These are phyloP conservation scores for Aspergillus sclerotialis DNA, from an alignment of 2,329 filamentous ascomycete genomes.

Conservation along the genomic window DNA sequence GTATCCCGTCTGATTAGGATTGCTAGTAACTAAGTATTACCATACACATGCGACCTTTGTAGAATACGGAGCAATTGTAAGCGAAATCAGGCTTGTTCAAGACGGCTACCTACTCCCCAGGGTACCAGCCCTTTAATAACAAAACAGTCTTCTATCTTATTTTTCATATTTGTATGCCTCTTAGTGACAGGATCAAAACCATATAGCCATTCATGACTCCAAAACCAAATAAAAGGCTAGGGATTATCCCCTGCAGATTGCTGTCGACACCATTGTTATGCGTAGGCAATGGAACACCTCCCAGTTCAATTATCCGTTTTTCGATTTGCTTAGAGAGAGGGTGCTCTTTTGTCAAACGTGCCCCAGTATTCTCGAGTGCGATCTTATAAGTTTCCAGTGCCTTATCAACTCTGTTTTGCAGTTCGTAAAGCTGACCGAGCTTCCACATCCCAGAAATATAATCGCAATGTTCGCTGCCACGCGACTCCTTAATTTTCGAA, in stretches of 20 bases:
- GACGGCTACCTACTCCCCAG: too few species aligned
- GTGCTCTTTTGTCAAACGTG: slow-evolving; percentile 6
- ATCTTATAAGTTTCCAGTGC: slow-evolving; percentile 5
- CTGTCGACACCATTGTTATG: slow-evolving; percentile 1
- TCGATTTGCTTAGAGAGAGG: slow-evolving; percentile 4
- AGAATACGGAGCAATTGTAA: too few species aligned
- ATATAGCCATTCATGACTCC: too few species aligned
- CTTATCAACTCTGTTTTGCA: slow-evolving; percentile 2
- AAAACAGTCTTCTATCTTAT: too few species aligned
- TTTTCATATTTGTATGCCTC: too few species aligned
- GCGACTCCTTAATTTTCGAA: slow-evolving; percentile 8
- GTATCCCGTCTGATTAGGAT: too few species aligned
- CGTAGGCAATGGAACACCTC: not conserved
- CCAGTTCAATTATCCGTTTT: slow-evolving; percentile 1
- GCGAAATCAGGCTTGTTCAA: too few species aligned
- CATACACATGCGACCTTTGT: too few species aligned
- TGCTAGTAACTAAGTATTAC: too few species aligned
- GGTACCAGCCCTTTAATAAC: too few species aligned
- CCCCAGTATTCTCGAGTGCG: slow-evolving; percentile 2
- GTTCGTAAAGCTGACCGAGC: slow-evolving; percentile 7
- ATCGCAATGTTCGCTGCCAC: slow-evolving; percentile 9
- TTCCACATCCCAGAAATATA: slow-evolving; percentile 8
- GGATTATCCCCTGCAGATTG: not conserved
- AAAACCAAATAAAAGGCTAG: not conserved
- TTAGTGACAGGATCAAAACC: not conserved